Base-by-base conservation (phyloP, 1,284 basidiomycete species). In the Fomitopsis pinicola region DNA sequence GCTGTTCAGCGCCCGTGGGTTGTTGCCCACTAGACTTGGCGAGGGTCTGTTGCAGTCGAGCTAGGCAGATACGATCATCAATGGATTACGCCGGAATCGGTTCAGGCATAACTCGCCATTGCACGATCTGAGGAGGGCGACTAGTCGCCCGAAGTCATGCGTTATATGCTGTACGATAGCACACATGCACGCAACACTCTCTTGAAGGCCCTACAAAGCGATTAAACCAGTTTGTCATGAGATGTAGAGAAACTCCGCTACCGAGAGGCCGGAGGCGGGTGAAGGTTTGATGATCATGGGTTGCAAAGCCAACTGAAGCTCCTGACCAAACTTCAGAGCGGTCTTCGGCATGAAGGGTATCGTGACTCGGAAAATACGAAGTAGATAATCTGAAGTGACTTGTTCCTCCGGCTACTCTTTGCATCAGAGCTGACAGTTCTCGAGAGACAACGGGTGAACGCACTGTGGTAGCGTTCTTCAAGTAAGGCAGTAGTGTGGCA, bases 181-280 rank as follows among this genome's bases (percentile, higher is more conserved):
- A 72, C 95, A 97, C 76, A 96, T 89, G 68, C 96, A 98, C 0
- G 92, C 92, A 12, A 99, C 89, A 8, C 88, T 86, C 74, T 97
- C 95, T 75, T 96, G 93, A 40, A 97, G 75, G 33, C 89, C 87
- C 88, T 95, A 64, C 9, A 58, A 19, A 35, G 38, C n/a, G 17
- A 38, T 12, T 33, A 40, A 15, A 33, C 30, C 38, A 38, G 45
- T 10, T 8, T 28, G 38, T 54, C 19, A 62, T 10, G 53, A 14
- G 4, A 19, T 14, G 3, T 7, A 30, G 53, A 40, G 4, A 33
- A 55, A 17, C 3, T 45, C 45, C 1, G 35, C 53, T 5, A 91
- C 89, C 69, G 82, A 75, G 22, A 89, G 74, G 40, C 89, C 87
- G 19, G 89, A 85, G 3, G 82, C 75, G 40, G 84, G 76, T 1